These are phyloP conservation scores for Talaromyces sp. DNA, from an alignment of 2,329 filamentous ascomycete genomes.

Conservation along the genomic window DNA sequence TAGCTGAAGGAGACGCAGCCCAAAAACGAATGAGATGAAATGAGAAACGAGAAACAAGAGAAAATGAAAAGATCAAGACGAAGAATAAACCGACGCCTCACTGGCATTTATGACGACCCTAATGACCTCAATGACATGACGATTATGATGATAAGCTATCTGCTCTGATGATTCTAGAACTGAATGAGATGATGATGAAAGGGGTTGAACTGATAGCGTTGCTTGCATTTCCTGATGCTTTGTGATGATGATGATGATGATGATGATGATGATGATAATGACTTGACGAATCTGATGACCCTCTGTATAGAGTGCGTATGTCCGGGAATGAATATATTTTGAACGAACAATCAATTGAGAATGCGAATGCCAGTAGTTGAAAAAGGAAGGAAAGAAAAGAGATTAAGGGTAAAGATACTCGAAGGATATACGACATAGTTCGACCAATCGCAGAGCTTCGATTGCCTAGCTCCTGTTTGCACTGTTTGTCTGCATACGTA, in stretches of 20 bases:
- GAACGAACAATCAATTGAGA: background rate
- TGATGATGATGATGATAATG: slow-evolving; percentile 11
- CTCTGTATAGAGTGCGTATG: slow-evolving; percentile 6
- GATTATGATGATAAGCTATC: background rate
- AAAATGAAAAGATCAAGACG: slow-evolving; percentile 1
- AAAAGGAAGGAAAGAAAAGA: background rate
- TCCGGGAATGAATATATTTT: slow-evolving; percentile 4
- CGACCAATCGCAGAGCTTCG: background rate
- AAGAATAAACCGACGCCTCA: slow-evolving; percentile 16
- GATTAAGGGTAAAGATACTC: background rate
- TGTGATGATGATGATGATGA: background rate
- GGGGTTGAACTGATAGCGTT: background rate
- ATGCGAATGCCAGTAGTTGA: background rate
- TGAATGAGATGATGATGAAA: background rate
- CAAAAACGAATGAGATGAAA: background rate
- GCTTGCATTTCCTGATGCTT: background rate
- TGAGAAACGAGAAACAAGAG: background rate
- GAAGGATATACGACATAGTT: background rate
- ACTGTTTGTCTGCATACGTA: slow-evolving; percentile 10
- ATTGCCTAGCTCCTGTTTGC: slow-evolving; percentile 2
- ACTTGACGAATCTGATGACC: slow-evolving; percentile 14
- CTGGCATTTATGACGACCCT: slow-evolving; percentile 18
- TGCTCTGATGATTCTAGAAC: background rate
- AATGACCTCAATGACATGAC: slow-evolving; percentile 11
- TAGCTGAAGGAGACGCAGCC: background rate